phyloP scores from a whole-genome alignment of 2,329 filamentous ascomycete species.

The Beauveria sp. region DNA sequence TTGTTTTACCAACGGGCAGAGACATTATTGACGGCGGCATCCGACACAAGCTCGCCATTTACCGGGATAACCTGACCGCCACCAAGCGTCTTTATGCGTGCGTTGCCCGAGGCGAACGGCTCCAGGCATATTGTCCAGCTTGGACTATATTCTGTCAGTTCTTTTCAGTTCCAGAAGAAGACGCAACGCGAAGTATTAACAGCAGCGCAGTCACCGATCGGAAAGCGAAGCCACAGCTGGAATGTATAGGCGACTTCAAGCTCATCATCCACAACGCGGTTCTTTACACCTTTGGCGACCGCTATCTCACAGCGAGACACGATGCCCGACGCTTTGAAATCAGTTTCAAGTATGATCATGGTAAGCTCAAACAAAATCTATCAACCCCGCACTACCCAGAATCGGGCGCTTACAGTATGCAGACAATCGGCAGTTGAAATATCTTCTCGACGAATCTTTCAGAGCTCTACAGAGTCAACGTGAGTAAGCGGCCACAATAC shows the following conservation, averaged over 20 bases:
- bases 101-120: neutral
- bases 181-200: neutral
- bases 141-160: conserved; percentile 12
- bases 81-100: conserved; percentile 6
- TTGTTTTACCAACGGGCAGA: neutral
- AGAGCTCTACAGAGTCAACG: neutral
- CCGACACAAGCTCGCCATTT: conserved; percentile 10
- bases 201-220: neutral
- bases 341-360: neutral
- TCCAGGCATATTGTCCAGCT: neutral
- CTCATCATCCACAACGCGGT: neutral
- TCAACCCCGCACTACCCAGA: no score
- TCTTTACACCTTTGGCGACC: conserved; percentile 4
- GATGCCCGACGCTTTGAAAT: neutral
- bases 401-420: neutral
- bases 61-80: conserved; percentile 3
- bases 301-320: conserved; percentile 1
- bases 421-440: conserved; percentile 1
- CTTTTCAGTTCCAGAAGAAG: neutral
- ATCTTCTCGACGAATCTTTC: neutral
- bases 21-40: conserved; percentile 6
- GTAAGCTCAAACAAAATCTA: neutral
- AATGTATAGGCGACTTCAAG: neutral
- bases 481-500: neutral
- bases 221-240: neutral